Evolutionary conservation across 2,329 filamentous ascomycete genomes (phyloP), one percentile per base, ranked within the genome.

Genomic region (Sclerotiophoma versabilis): DNA sequence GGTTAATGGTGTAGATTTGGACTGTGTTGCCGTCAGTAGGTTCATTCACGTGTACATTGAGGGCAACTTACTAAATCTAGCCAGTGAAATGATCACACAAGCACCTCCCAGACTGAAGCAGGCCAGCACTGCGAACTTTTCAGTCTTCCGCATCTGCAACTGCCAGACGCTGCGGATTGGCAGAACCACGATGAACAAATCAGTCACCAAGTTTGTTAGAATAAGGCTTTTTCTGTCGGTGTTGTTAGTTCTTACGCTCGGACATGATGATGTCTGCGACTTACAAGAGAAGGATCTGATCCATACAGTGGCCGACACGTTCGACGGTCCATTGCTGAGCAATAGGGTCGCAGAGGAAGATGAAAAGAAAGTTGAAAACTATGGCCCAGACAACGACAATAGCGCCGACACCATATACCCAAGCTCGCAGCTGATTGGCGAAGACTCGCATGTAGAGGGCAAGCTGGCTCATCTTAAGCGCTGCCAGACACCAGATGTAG

Each of bases 311-410:
- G 37, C 63, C 63, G 17, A 63, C 54, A 30, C 61, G 61, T 19
- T 58, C 27, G 11, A 64, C 32, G 3, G 61, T 64, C 63, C 63
- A 65, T 36, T 65, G 63, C n/a, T 65, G 61, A 15, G 61, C 32
- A 30, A 65, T 63, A 10, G 61, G 63, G n/a, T 65, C 59, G 51
- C 63, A 65, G 14, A 65, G 53, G 33, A 65, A 65, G 14, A 65
- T 49, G 39, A 64, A 64, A 23, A 65, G 22, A 19, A 65, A 65
- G 38, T 65, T 65, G 51, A 65, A 65, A 30, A 59, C 36, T 19
- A 65, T n/a, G 11, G 59, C 63, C 61, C 63, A 65, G 12, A 57
- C 29, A 9, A 64, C 15, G 19, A 65, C 57, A 15, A 65, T 57
- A 7, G 37, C 51, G 7, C 53, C 51, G 14, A 62, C 49, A 3